These are phyloP conservation scores for Talaromyces piceae DNA, from an alignment of 2,329 filamentous ascomycete genomes.

Conservation along the genomic window DNA sequence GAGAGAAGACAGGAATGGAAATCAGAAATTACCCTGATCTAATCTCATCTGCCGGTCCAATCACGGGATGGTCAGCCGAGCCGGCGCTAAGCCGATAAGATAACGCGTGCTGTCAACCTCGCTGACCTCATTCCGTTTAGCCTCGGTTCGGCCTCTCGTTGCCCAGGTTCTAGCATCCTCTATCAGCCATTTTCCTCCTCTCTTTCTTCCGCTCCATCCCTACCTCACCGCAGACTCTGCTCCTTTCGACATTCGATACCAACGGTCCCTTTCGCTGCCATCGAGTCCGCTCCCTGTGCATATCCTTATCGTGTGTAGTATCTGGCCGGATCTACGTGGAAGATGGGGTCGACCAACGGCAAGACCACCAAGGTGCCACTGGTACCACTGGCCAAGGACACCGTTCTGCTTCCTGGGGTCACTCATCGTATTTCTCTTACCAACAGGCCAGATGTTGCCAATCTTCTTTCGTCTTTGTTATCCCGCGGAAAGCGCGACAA, in stretches of 20 bases:
- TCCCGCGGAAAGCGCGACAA: conserved; percentile 62
- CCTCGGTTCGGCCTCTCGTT: background rate
- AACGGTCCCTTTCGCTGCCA: background rate
- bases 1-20: background rate
- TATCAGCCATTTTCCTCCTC: background rate
- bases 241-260: background rate
- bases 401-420: conserved; percentile 77
- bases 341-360: conserved; percentile 31
- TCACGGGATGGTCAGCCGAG: background rate
- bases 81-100: background rate
- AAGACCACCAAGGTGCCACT: conserved; percentile 55
- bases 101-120: background rate
- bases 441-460: conserved; percentile 78
- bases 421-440: conserved; percentile 77
- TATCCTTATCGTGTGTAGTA: background rate
- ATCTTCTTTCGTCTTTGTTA: conserved; percentile 78
- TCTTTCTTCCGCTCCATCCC: background rate
- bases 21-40: background rate
- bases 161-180: conserved; percentile 3
- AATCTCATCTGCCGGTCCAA: background rate
- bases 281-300: background rate
- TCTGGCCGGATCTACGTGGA: background rate
- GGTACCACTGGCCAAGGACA: conserved; percentile 71
- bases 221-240: background rate
- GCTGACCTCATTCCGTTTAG: background rate